These are phyloP conservation scores for Arabidopsis suecica DNA, from an alignment of 345 rosid genomes.

Conservation along the genomic window DNA sequence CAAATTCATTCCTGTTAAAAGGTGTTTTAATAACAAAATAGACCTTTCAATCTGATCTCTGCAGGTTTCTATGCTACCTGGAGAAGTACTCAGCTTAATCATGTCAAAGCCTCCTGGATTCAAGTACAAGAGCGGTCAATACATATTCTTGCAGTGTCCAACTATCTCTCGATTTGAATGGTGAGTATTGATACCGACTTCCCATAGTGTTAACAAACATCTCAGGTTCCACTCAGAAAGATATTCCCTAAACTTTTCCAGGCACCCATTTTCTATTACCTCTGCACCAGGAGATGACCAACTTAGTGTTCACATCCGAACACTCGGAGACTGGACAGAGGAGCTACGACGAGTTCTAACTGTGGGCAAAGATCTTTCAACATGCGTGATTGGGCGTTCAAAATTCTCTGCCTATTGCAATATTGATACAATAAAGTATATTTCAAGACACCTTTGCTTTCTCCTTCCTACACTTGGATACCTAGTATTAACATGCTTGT, in stretches of 20 bases:
- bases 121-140: conserved; percentile 93
- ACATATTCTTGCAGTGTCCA: conserved; percentile 90
- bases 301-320: conserved; percentile 91
- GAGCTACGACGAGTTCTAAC: conserved; percentile 76
- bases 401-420: conserved; percentile 55
- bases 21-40: conserved; percentile 18
- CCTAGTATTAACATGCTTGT: conserved; percentile 29
- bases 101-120: conserved; percentile 94
- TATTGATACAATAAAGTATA: conserved; percentile 57
- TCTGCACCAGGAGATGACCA: conserved; percentile 90
- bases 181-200: conserved; percentile 46
- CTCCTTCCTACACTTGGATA: conserved; percentile 14
- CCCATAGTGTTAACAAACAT: conserved; percentile 5
- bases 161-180: conserved; percentile 84
- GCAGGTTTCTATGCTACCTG: conserved; percentile 87
- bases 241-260: conserved; percentile 42
- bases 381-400: conserved; percentile 62
- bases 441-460: conserved; percentile 31
- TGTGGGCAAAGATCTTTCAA: conserved; percentile 57
- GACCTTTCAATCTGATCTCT: conserved; percentile 28
- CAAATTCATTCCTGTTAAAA: background rate
- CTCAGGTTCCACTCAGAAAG: conserved; percentile 21
- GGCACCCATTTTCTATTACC: conserved; percentile 96
- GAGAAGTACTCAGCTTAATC: conserved; percentile 77
- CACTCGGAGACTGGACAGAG: conserved; percentile 93